Evolutionary conservation across 345 rosid species (phyloP).

Genomic region (Excoecaria cochinchinensis): DNA sequence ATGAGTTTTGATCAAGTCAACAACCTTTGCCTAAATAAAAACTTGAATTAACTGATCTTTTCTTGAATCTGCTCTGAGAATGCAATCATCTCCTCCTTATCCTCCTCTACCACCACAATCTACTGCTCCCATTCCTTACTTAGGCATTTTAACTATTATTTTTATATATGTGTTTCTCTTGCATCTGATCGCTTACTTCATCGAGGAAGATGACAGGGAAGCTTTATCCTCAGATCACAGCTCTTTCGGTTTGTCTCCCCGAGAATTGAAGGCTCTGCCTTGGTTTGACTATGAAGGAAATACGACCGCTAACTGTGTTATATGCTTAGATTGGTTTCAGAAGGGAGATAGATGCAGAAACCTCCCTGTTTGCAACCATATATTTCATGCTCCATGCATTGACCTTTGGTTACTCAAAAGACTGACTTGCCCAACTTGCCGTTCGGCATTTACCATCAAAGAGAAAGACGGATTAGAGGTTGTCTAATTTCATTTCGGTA

Average conservation of each 20-base stretch:
- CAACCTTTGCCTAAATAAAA: not conserved
- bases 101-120: not conserved
- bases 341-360: constrained; percentile 26
- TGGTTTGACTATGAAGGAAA: constrained; percentile 18
- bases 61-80: not conserved
- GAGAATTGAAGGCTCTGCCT: constrained; percentile 24
- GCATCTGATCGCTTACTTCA: constrained; percentile 24
- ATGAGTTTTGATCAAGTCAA: not conserved
- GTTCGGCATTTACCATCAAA: constrained; percentile 20
- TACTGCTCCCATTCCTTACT: not conserved
- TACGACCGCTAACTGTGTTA: constrained; percentile 3
- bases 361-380: constrained; percentile 31
- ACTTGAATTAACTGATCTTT: not conserved
- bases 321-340: constrained; percentile 33
- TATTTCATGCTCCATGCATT: constrained; percentile 28
- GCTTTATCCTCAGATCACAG: not conserved
- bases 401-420: constrained; percentile 34
- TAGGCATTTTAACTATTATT: constrained; percentile 13
- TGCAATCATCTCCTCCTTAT: constrained; percentile 7
- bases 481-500: not conserved
- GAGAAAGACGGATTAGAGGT: not conserved
- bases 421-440: constrained; percentile 36
- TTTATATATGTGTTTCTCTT: constrained; percentile 20
- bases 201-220: not conserved
- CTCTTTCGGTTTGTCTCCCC: constrained; percentile 17